phyloP scores from a whole-genome alignment of 352 stramenopile species.

The Pythium brachiatum region DNA sequence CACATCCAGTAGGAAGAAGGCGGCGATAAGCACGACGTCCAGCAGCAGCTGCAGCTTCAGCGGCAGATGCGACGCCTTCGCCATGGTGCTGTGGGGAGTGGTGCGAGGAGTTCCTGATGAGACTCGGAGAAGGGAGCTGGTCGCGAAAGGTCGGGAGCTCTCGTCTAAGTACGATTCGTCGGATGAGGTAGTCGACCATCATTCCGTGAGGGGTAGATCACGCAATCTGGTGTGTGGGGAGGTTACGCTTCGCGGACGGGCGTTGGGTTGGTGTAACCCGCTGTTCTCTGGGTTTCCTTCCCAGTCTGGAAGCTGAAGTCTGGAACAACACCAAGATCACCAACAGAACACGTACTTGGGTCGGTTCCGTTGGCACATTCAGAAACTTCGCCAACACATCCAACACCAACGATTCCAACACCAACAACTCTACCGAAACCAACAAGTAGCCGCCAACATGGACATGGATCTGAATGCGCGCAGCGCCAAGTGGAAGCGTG shows the following conservation, averaged over 20 bases:
- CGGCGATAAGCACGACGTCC: constrained; percentile 22
- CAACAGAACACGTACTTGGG: not conserved
- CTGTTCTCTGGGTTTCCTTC: not conserved
- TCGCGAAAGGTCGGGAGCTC: constrained; percentile 21
- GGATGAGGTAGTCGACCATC: constrained; percentile 5
- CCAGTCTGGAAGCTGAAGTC: constrained; percentile 4
- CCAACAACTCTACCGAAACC: not conserved
- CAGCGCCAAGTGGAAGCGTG: constrained; percentile 65
- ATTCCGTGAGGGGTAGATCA: not conserved
- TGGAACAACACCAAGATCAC: not conserved
- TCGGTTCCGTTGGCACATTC: not conserved
- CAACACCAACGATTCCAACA: constrained; percentile 3
- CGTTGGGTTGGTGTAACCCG: not conserved
- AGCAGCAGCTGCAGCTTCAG: constrained; percentile 22
- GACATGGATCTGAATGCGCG: constrained; percentile 70
- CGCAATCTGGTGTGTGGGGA: not conserved
- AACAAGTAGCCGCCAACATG: constrained; percentile 31
- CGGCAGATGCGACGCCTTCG: constrained; percentile 11
- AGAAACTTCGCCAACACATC: not conserved
- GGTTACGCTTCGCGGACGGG: not conserved
- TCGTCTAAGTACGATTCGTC: not conserved
- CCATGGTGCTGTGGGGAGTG: not conserved
- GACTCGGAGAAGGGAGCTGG: not conserved
- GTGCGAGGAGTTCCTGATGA: not conserved
- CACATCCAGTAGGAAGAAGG: constrained; percentile 24